phyloP scores from a whole-genome alignment of 176 grass and related monocot genomes.

The Luzula sylvatica region DNA sequence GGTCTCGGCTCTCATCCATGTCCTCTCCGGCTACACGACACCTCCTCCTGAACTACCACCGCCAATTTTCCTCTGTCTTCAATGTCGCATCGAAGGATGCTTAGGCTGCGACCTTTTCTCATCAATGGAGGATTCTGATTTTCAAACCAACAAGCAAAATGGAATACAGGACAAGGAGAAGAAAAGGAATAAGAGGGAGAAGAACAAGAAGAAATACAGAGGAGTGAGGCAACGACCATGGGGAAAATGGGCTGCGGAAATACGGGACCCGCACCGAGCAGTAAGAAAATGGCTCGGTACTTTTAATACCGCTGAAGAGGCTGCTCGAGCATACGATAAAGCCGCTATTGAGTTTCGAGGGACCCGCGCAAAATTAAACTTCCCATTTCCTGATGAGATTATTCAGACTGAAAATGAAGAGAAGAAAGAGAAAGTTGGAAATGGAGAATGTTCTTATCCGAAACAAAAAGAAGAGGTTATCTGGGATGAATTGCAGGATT shows the following conservation, averaged over 20 bases:
- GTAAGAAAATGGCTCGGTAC: constrained; percentile 89
- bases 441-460: background rate
- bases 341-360: constrained; percentile 89
- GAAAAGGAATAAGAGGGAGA: constrained; percentile 24
- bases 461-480: constrained; percentile 18
- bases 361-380: constrained; percentile 81
- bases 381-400: constrained; percentile 31
- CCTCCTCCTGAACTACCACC: constrained; percentile 29
- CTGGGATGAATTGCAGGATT: constrained; percentile 58
- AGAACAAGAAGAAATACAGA: constrained; percentile 75
- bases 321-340: constrained; percentile 59
- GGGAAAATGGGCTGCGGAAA: constrained; percentile 98
- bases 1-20: constrained; percentile 50
- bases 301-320: constrained; percentile 72
- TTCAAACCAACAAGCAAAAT: background rate
- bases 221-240: constrained; percentile 85
- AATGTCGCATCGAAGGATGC: constrained; percentile 55
- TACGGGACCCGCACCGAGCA: constrained; percentile 66
- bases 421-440: background rate
- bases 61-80: constrained; percentile 9
- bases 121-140: background rate
- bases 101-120: constrained; percentile 57
- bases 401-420: background rate
- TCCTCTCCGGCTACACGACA: constrained; percentile 49
- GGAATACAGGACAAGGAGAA: background rate